Evolutionary conservation across 805 yeast species (phyloP), one percentile per base, ranked within the genome.

Genomic region (Nakazawaea wyomingensis): DNA sequence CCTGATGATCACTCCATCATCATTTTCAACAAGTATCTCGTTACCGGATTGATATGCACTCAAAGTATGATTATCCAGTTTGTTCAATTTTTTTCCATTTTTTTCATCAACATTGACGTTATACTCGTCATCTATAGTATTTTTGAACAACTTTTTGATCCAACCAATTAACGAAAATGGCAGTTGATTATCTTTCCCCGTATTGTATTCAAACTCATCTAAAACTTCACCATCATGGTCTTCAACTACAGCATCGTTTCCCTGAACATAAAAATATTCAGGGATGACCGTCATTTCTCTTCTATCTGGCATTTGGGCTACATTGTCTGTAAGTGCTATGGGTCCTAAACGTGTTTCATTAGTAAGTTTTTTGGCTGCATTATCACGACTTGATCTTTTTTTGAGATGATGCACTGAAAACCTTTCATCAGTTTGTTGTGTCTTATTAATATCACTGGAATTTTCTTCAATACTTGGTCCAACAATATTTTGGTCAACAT

Each of bases 1-100:
- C 52, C 75, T 59, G 18, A 70, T 62, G 28, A 68, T 60, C 36
- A 68, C 72, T 27, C 74, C 76, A 20, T 70, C 74, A 34, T 59
- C 69, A 43, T 68, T 68, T 45, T 69, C 74, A 34, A 70, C 63
- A 38, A 67, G 57, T 26, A 70, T 59, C 34, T 64, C 48, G 42
- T 68, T 58, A 49, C 67, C 73, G 20, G 67, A 55, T 52, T 66
- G 70, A 50, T 68, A 71, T 2, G 72, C 74, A 50, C 61, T 59
- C 19, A 54, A 33, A n/a, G 24, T 43, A n/a, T 19, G 40, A 5
- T 21, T 30, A 5, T 29, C 34, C 10, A 33, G 40, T 38, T 20
- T 41, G 34, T 7, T 39, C 30, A n/a, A 26, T n/a, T 27, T 13
- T 18, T 38, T 33, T 13, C 19, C 14, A 28, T 30, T 38, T 31